Percentiles rank a stretch among this genome's conserved stretches.
These are phyloP conservation scores for Fusarium dimerum DNA, from an alignment of 2,329 filamentous ascomycete species.

Conservation along the genomic window DNA sequence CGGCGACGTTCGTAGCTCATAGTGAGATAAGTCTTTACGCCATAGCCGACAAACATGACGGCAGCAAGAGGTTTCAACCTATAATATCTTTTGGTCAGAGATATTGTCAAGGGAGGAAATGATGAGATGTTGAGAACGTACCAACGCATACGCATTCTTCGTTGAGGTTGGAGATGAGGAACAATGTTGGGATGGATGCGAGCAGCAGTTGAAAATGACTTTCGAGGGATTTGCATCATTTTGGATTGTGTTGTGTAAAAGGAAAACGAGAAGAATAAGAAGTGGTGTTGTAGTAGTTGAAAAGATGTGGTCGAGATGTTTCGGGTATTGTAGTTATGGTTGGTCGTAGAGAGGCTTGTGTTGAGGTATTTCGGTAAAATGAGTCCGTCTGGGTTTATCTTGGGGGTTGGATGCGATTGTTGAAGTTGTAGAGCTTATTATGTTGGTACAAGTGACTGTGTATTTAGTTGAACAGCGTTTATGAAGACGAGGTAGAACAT, in stretches of 20 bases:
- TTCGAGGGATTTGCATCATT: slow-evolving; percentile 28
- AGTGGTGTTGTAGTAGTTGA: too few species aligned
- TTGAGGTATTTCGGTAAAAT: too few species aligned
- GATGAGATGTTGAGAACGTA: slow-evolving; percentile 12
- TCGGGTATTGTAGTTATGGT: too few species aligned
- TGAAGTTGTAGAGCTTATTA: too few species aligned
- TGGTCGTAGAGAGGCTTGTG: too few species aligned
- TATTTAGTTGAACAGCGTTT: too few species aligned
- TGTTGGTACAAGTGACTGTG: too few species aligned
- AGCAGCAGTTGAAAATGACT: slow-evolving; percentile 31
- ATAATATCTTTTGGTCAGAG: slow-evolving; percentile 10
- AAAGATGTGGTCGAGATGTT: too few species aligned
- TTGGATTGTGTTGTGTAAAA: slow-evolving; percentile 11
- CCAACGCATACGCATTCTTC: slow-evolving; percentile 26
- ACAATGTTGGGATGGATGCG: slow-evolving; percentile 31
- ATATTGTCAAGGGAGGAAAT: slow-evolving; percentile 1
- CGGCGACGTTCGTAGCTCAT: slow-evolving; percentile 28
- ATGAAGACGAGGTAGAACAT: too few species aligned
- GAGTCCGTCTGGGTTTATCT: too few species aligned
- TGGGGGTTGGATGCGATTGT: too few species aligned
- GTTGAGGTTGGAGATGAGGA: slow-evolving; percentile 28
- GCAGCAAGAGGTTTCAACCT: slow-evolving; percentile 37
- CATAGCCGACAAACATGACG: slow-evolving; percentile 36
- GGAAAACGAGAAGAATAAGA: not conserved
- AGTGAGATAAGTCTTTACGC: slow-evolving; percentile 36